phyloP scores from a whole-genome alignment of 495 filamentous ascomycete genomes.

The Penicillium alfredii region DNA sequence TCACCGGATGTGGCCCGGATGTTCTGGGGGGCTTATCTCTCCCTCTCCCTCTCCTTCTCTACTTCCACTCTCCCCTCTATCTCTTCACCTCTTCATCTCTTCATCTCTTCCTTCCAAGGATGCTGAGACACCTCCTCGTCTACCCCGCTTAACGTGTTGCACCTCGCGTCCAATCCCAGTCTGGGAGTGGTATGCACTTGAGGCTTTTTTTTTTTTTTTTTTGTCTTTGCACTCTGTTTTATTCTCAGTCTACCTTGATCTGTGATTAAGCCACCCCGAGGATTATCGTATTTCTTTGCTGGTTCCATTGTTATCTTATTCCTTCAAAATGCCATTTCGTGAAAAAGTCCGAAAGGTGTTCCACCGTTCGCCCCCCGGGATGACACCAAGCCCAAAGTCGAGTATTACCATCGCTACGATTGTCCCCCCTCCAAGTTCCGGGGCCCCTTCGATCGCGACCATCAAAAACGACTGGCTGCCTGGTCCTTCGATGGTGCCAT shows the following conservation, averaged over 20 bases:
- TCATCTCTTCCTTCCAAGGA: conserved; percentile 10
- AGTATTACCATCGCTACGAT: conserved; percentile 47
- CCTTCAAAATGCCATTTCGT: conserved; percentile 38
- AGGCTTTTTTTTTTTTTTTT: conserved; percentile 22
- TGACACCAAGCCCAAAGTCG: conserved; percentile 38
- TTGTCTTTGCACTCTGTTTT: no score
- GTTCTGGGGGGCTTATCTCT: neutral
- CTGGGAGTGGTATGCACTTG: conserved; percentile 32
- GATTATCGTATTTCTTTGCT: conserved; percentile 1
- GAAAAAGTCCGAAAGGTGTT: conserved; percentile 39
- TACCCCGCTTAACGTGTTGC: conserved; percentile 28
- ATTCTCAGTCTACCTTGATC: no score
- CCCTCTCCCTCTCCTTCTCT: neutral
- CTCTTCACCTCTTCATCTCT: neutral
- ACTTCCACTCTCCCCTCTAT: neutral
- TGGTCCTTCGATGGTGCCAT: conserved; percentile 44
- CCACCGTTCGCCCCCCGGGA: conserved; percentile 25
- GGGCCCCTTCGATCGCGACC: conserved; percentile 46
- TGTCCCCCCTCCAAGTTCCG: conserved; percentile 48
- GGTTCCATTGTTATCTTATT: conserved; percentile 1
- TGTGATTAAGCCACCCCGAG: conserved; percentile 1
- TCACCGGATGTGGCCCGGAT: neutral
- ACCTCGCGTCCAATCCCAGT: conserved; percentile 33
- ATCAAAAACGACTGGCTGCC: conserved; percentile 43
- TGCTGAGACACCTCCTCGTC: conserved; percentile 11